phyloP scores from a whole-genome alignment of 495 filamentous ascomycete species.

The Physcia stellaris region DNA sequence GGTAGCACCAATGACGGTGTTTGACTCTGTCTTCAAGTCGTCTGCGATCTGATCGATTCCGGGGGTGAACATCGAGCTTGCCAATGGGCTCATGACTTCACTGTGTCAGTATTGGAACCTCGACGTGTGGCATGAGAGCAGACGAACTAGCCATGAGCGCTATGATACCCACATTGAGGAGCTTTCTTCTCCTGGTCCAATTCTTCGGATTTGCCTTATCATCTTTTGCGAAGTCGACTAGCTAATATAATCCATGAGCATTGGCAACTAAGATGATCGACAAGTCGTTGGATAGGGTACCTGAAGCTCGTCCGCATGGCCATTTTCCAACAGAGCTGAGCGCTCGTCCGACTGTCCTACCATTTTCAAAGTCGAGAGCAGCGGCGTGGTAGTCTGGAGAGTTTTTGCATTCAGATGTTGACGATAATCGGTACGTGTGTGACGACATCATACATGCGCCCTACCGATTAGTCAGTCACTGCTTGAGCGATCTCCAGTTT shows the following conservation, averaged over 20 bases:
- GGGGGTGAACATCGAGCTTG: constrained; percentile 28
- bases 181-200: constrained; percentile 23
- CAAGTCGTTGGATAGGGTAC: background rate
- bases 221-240: constrained; percentile 23
- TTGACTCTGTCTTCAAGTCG: constrained; percentile 15
- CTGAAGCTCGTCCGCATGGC: no score
- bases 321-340: no score
- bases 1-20: constrained; percentile 20
- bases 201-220: constrained; percentile 24
- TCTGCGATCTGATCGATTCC: constrained; percentile 27
- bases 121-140: background rate
- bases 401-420: no score
- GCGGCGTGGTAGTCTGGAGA: no score
- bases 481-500: no score
- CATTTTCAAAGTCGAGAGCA: no score
- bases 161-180: constrained; percentile 26
- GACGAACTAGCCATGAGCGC: constrained; percentile 24
- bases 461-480: no score
- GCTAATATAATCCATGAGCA: constrained; percentile 2
- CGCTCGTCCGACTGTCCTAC: no score
- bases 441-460: no score
- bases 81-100: constrained; percentile 25
- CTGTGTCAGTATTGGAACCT: background rate
- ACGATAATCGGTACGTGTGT: no score
- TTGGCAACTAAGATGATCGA: background rate